Evolutionary conservation across 1,139 yeast genomes (phyloP), one percentile per base, ranked within the genome.

Genomic region (Magnusiomyces suaveolens): DNA sequence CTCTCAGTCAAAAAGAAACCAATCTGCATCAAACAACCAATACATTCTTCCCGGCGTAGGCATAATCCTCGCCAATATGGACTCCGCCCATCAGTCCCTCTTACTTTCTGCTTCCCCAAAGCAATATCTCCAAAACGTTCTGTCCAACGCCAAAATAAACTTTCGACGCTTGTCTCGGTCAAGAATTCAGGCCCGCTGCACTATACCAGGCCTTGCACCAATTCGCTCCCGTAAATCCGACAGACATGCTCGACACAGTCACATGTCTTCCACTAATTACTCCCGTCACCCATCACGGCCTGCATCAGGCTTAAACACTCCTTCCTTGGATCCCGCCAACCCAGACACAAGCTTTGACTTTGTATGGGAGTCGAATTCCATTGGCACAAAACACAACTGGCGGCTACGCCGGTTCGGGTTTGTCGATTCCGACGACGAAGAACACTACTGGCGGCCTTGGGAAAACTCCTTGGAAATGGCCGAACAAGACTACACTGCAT

Each of bases 391-490:
- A 20, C 62, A 58, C 16, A 55, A 56, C 48, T 61, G 65, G 64
- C 55, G 56, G 43, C 59, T 65, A 38, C 54, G 59, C 32, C 53
- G 62, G 12, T 57, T 65, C 20, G 59, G 60, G 46, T 60, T 65
- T 25, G 52, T 56, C 48, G 66, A 62, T 46, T 52, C 62, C 16
- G 68, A 65, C 43, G 36, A 63, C 48, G 66, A 64, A 36, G 64
- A 62, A 51, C 55, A 60, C 52, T 64, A 64, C 57, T 64, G 67
- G 67, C 54, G 60, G 23, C 62, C 60, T 8, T 65, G 68, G 68
- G 53, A 56, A 26, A 39, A 44, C 12, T 52, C 54, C 14, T 21
- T 61, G 32, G 55, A 41, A 4, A 59, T 57, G 18, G 68, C 68
- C 0, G 67, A 64, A 26, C 50, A 32, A 1, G 63, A 60, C 36